Percentiles rank a stretch among this genome's conserved stretches.
Conservation (phyloP, 352 stramenopile species). For the Phytopythium montanum region DNA sequence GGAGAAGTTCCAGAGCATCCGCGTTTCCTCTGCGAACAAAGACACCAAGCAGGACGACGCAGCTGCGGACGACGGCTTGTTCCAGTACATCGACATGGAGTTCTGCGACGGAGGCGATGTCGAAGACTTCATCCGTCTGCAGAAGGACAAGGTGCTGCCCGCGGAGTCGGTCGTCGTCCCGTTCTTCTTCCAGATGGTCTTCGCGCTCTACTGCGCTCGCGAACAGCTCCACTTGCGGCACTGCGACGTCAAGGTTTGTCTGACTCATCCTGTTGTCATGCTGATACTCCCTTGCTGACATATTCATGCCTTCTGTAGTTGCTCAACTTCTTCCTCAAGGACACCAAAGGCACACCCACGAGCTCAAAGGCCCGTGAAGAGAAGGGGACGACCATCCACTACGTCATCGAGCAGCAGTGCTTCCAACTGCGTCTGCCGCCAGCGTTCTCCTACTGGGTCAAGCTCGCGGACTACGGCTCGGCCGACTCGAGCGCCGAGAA, state of each 20-base stretch:
- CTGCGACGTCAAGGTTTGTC: slow-evolving; percentile 95
- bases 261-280: not conserved
- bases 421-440: slow-evolving; percentile 61
- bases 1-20: slow-evolving; percentile 17
- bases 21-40: slow-evolving; percentile 8
- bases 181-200: slow-evolving; percentile 98
- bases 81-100: slow-evolving; percentile 99
- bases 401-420: slow-evolving; percentile 43
- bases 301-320: slow-evolving; percentile 44
- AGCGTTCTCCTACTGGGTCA: slow-evolving; percentile 88
- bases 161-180: slow-evolving; percentile 51
- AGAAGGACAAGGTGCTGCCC: slow-evolving; percentile 64
- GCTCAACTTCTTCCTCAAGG: slow-evolving; percentile 97
- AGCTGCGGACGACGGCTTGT: slow-evolving; percentile 27
- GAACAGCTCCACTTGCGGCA: slow-evolving; percentile 93
- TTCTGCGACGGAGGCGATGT: slow-evolving; percentile 95
- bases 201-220: slow-evolving; percentile 90
- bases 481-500: slow-evolving; percentile 87
- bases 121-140: slow-evolving; percentile 92
- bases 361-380: slow-evolving; percentile 22
- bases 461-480: slow-evolving; percentile 98
- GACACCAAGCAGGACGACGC: slow-evolving; percentile 10
- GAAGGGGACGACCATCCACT: slow-evolving; percentile 35
- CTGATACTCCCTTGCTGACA: slow-evolving; percentile 2
- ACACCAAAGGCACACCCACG: slow-evolving; percentile 34